Conservation (phyloP, 2,329 filamentous ascomycete genomes). For the Fusarium xyrophilum region DNA sequence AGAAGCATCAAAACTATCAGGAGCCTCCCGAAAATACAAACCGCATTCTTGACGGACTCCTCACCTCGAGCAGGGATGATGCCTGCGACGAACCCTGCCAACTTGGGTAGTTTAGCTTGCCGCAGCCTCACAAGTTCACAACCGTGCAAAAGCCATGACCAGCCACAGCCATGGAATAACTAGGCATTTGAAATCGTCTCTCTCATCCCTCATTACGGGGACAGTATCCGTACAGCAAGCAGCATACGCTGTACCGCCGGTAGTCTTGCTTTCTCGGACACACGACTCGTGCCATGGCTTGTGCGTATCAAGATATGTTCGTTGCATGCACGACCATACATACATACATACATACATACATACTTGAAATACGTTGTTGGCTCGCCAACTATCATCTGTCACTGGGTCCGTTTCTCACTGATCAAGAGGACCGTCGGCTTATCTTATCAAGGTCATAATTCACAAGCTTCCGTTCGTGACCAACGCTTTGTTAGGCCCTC, state of each 20-base stretch:
- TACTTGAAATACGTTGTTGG: not conserved
- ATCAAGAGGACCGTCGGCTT: not conserved
- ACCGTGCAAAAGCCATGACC: slow-evolving; percentile 9
- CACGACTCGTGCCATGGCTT: slow-evolving; percentile 15
- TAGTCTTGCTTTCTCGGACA: not conserved
- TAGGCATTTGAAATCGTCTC: not conserved
- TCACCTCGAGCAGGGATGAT: slow-evolving; percentile 17
- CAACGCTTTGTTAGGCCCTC: not conserved
- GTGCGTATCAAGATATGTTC: not conserved
- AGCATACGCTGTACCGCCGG: not conserved
- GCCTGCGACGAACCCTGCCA: slow-evolving; percentile 9
- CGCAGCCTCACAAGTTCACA: slow-evolving; percentile 21
- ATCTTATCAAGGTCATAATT: not conserved
- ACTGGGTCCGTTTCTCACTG: not conserved
- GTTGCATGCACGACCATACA: not conserved
- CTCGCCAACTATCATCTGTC: not conserved
- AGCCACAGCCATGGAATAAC: slow-evolving; percentile 11
- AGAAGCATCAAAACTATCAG: not conserved
- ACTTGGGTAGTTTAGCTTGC: slow-evolving; percentile 10
- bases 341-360: not conserved
- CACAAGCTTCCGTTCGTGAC: not conserved
- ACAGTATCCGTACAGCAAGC: too few relatives aligned
- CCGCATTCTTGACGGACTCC: slow-evolving; percentile 12
- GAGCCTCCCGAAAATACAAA: slow-evolving; percentile 1
- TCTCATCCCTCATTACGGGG: not conserved